phyloP scores from a whole-genome alignment of 2,329 filamentous ascomycete genomes.

The Dissoconium aciculare region DNA sequence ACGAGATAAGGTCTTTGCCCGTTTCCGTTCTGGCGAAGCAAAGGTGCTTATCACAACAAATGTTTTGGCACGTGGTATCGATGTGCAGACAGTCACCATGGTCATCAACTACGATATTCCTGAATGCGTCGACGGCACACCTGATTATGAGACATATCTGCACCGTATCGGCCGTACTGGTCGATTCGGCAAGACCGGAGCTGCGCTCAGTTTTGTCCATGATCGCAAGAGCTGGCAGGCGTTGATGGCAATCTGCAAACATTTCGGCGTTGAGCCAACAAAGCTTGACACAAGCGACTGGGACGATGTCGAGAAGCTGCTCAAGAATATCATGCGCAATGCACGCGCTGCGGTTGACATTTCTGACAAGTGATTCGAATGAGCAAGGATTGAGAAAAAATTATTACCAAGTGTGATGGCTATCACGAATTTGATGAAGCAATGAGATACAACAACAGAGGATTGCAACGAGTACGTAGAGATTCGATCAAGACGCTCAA shows the following conservation, averaged over 20 bases:
- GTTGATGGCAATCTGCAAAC: conserved; percentile 61
- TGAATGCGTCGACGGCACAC: conserved; percentile 45
- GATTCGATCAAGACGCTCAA: too few relatives aligned
- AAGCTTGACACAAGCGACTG: conserved; percentile 75
- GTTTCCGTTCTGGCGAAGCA: conserved; percentile 71
- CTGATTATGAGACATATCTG: conserved; percentile 89
- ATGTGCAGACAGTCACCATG: conserved; percentile 83
- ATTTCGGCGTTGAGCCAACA: conserved; percentile 68
- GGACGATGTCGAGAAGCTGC: conserved; percentile 72
- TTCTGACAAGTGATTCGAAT: too few relatives aligned
- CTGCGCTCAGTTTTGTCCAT: conserved; percentile 87
- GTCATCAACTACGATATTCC: conserved; percentile 81
- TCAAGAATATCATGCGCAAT: conserved; percentile 65
- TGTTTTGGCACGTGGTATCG: conserved; percentile 87
- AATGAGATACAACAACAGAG: too few relatives aligned
- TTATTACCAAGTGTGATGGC: too few relatives aligned
- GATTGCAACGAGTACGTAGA: too few relatives aligned
- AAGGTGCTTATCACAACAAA: conserved; percentile 98
- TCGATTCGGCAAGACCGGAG: conserved; percentile 89
- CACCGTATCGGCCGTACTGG: conserved; percentile 96
- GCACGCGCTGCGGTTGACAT: conserved; percentile 19
- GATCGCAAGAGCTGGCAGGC: conserved; percentile 68
- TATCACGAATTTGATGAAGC: too few relatives aligned
- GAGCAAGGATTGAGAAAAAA: too few relatives aligned
- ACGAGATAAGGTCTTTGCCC: conserved; percentile 69